These are phyloP conservation scores for Apophysomyces elegans DNA, from an alignment of 371 early-diverging fungal genomes.

Conservation along the genomic window DNA sequence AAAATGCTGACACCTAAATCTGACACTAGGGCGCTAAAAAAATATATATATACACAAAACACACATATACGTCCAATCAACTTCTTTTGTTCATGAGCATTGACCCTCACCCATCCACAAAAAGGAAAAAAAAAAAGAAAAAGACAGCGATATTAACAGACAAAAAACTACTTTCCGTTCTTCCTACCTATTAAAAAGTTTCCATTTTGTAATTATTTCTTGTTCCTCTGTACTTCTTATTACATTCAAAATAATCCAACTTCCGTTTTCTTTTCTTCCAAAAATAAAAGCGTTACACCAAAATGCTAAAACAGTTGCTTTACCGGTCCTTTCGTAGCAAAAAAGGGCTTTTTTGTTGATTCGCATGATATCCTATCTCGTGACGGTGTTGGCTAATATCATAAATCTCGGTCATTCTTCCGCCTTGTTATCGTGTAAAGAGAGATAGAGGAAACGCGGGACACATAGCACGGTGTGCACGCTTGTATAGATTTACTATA, in stretches of 20 bases:
- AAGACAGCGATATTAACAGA: neutral
- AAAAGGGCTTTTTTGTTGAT: no score
- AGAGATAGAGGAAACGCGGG: no score
- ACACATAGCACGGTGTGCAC: no score
- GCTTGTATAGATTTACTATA: no score
- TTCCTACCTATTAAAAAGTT: constrained; percentile 10
- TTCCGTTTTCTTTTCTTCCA: neutral
- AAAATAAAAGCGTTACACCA: constrained; percentile 8
- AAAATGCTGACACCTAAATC: neutral
- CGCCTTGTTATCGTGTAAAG: no score
- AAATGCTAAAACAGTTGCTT: neutral
- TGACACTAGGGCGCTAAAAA: constrained; percentile 3
- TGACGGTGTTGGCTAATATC: no score
- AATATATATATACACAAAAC: no score
- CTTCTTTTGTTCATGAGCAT: no score
- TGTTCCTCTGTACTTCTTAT: neutral
- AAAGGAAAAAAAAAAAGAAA: constrained; percentile 6
- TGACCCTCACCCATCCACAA: neutral
- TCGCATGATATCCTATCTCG: no score
- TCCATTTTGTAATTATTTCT: constrained; percentile 1
- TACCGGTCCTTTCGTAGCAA: neutral
- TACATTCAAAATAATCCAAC: neutral
- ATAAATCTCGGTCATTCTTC: no score
- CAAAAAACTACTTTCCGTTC: neutral
- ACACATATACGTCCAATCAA: no score